These are phyloP conservation scores for Aspergillus terreus DNA, from an alignment of 2,329 filamentous ascomycete species.

Conservation along the genomic window DNA sequence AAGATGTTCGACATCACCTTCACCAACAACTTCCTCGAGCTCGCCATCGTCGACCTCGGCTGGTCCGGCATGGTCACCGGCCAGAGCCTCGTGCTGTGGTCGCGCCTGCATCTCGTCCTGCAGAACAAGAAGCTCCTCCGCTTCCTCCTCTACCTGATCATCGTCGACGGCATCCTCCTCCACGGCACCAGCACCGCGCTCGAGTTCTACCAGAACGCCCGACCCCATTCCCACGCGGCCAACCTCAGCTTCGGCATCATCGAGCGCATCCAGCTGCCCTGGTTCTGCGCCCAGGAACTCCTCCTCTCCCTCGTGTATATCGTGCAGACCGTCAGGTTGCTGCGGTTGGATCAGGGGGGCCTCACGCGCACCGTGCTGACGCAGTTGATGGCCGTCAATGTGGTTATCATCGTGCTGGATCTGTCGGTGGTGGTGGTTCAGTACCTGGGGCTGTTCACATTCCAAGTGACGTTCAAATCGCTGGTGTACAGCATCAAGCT, in stretches of 20 bases:
- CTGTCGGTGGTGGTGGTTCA: constrained; percentile 39
- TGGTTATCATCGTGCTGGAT: constrained; percentile 45
- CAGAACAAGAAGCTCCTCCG: constrained; percentile 32
- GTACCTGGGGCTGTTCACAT: constrained; percentile 39
- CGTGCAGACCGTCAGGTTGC: constrained; percentile 47
- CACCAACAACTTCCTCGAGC: constrained; percentile 29
- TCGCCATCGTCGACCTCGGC: constrained; percentile 40
- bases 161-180: constrained; percentile 40
- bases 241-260: constrained; percentile 38
- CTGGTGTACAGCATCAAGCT: constrained; percentile 47
- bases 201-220: constrained; percentile 37
- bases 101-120: constrained; percentile 45
- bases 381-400: constrained; percentile 46
- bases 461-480: constrained; percentile 44
- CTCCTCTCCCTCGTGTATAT: constrained; percentile 53
- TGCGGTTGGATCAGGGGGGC: constrained; percentile 40
- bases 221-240: constrained; percentile 18
- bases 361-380: constrained; percentile 36
- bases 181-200: constrained; percentile 41
- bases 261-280: constrained; percentile 53
- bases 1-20: constrained; percentile 39
- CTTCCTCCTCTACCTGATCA: constrained; percentile 43
- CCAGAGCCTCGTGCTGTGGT: constrained; percentile 48
- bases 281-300: constrained; percentile 54
- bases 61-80: constrained; percentile 48